Base-by-base conservation (phyloP, 2,329 filamentous ascomycete species). In the Beauveria sp. region DNA sequence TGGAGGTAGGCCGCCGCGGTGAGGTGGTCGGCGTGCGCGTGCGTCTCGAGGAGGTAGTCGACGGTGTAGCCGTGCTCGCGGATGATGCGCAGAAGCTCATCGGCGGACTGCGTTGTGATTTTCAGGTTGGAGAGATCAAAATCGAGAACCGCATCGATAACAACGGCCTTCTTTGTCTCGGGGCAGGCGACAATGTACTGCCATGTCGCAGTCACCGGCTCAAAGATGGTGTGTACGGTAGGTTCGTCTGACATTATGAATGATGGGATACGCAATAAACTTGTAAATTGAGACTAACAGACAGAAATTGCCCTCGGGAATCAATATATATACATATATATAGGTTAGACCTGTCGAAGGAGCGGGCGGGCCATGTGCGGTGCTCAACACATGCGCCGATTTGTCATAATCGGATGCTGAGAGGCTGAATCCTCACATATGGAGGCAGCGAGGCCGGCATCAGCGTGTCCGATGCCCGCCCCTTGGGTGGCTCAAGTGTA, bases 61-160 rank as follows among this genome's bases (percentile, higher is more conserved):
- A 87, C 67, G 0, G 63, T 75, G 66, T 85, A 86, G 2, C 71
- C 71, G 1, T 80, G 69, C 2, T 77, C 66, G 3, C 67, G 64
- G 8, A 84, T 68, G 0, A 80, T 24, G 0, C 71, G 64, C 0
- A 88, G 71, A 0, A 88, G 64, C 0, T 63, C 50, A 62, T 88
- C 83, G 3, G 85, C 85, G 0, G 79, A 73, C 0, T 66, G 53
- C 0, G 84, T 87, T 5, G 70, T 75, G 61, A 44, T n/a, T 8
- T 24, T 55, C 24, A 55, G 14, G 5, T 18, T 74, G 28, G 65
- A 55, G 0, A 76, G 74, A 50, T 85, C 78, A 62, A 79, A 86
- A 68, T 87, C 79, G 2, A 88, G 68, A 0, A 88, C 85, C 0
- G 85, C 75, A 65, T 88, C 85, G 64, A 88, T 86, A 57, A 88